Evolutionary conservation across 169 alveolate genomes (phyloP).

Genomic region (Perkinsus chesapeaki): DNA sequence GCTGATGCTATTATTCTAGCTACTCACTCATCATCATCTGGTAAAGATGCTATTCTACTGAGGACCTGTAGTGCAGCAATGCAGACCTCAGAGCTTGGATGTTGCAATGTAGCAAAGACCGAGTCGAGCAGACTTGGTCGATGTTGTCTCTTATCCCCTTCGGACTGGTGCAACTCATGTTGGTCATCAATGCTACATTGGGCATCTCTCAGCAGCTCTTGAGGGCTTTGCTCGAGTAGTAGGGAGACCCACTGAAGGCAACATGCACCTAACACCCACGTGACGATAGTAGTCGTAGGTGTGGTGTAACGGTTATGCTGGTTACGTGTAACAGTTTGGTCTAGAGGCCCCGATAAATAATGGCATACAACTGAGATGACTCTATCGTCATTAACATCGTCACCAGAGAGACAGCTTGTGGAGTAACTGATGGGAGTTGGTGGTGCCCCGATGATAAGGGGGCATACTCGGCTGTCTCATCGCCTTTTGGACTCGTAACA

Average conservation of each 20-base stretch:
- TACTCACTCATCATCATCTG: not conserved
- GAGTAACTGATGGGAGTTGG: not conserved
- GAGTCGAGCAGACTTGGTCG: not conserved
- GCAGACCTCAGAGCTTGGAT: not conserved
- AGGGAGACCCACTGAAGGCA: not conserved
- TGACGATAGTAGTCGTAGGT: not conserved
- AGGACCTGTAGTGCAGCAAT: not conserved
- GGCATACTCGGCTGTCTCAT: not conserved
- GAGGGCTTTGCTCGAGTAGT: not conserved
- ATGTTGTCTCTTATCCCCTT: not conserved
- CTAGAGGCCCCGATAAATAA: not conserved
- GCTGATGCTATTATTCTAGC: not conserved
- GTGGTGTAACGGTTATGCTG: not conserved
- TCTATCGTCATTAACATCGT: not conserved
- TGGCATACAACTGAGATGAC: not conserved
- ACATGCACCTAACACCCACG: not conserved
- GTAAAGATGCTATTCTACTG: not conserved
- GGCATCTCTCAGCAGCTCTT: not conserved
- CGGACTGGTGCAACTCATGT: no score
- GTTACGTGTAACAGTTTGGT: not conserved
- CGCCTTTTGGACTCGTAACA: no score
- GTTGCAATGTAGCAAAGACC: not conserved
- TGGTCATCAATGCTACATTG: no score
- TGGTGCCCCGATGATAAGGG: not conserved
- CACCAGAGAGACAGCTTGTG: not conserved